Conservation (phyloP, 2,329 filamentous ascomycete genomes). For the Penicillium sp. region DNA sequence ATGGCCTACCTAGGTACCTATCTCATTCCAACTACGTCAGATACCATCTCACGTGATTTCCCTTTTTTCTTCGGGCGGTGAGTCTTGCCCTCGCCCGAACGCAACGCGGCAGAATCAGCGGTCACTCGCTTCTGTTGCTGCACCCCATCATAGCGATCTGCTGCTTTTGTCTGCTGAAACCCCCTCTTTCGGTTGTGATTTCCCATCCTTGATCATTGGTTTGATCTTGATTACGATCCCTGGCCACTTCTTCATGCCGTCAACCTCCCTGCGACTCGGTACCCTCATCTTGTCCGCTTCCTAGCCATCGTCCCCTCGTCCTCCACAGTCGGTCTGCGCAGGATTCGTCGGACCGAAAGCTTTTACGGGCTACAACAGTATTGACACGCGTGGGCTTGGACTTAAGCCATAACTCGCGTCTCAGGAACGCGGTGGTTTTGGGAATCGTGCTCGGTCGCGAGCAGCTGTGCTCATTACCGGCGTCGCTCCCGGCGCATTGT, state of each 20-base stretch:
- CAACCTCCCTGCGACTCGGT: conserved; percentile 28
- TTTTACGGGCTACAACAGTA: conserved; percentile 7
- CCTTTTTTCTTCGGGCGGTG: conserved; percentile 23
- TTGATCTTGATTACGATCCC: conserved; percentile 9
- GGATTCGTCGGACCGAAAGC: conserved; percentile 13
- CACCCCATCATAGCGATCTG: conserved; percentile 23
- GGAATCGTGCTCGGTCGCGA: conserved; percentile 33
- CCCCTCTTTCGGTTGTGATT: conserved; percentile 10
- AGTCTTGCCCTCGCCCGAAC: conserved; percentile 13
- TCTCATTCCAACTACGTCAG: conserved; percentile 17
- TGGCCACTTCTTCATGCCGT: conserved; percentile 30
- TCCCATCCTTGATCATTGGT: conserved; percentile 14
- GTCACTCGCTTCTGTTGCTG: conserved; percentile 26
- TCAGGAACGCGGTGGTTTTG: conserved; percentile 24
- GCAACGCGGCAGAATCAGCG: conserved; percentile 22
- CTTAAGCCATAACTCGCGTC: neutral
- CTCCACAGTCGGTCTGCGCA: conserved; percentile 21
- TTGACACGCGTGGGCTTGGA: conserved; percentile 13
- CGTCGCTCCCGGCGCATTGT: conserved; percentile 37
- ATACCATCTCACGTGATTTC: conserved; percentile 16
- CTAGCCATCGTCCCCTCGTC: conserved; percentile 28
- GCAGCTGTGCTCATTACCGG: conserved; percentile 29
- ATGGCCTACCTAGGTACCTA: neutral
- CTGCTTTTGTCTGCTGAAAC: conserved; percentile 14
- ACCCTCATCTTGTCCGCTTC: conserved; percentile 34